A percentile compares a stretch with the other conserved stretches of the same genome.
Evolutionary conservation across 1,284 basidiomycete species (phyloP).

Genomic region (Ceratobasidium sp.): DNA sequence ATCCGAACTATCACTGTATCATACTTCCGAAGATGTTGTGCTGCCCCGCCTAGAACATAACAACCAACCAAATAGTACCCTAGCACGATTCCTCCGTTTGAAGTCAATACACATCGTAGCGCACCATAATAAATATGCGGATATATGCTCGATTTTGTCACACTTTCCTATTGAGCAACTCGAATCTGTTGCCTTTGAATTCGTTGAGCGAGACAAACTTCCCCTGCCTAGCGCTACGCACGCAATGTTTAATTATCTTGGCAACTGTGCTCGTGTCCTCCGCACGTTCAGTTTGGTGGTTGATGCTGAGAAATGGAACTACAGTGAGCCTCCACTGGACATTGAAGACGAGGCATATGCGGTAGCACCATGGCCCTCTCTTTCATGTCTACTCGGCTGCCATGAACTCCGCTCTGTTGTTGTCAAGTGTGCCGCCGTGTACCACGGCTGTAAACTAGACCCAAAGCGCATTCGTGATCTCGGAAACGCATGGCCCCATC

Average conservation of each 20-base stretch:
- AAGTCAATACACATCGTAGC: background rate
- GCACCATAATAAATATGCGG: slow-evolving; percentile 5
- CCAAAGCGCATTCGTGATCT: background rate
- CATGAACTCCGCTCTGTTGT: slow-evolving; percentile 11
- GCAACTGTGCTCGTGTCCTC: background rate
- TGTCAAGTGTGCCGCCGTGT: slow-evolving; percentile 19
- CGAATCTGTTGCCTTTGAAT: slow-evolving; percentile 2
- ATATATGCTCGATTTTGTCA: slow-evolving; percentile 4
- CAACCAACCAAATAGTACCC: too few species aligned
- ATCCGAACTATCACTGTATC: slow-evolving; percentile 1
- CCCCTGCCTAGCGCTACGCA: background rate
- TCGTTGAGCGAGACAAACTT: background rate
- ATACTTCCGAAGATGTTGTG: background rate
- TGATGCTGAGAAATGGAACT: slow-evolving; percentile 29
- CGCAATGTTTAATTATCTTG: background rate
- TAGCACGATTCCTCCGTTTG: background rate
- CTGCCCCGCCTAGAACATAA: too few species aligned
- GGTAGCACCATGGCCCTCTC: slow-evolving; percentile 2
- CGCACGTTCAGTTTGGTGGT: slow-evolving; percentile 3
- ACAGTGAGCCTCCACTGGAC: background rate
- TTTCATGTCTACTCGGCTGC: slow-evolving; percentile 8
- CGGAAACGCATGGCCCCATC: slow-evolving; percentile 15
- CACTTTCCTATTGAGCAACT: slow-evolving; percentile 21
- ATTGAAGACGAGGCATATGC: slow-evolving; percentile 11
- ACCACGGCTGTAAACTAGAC: slow-evolving; percentile 1